Base-by-base conservation (phyloP, 2,329 filamentous ascomycete genomes). In the Arthrobotrys musiformis region DNA sequence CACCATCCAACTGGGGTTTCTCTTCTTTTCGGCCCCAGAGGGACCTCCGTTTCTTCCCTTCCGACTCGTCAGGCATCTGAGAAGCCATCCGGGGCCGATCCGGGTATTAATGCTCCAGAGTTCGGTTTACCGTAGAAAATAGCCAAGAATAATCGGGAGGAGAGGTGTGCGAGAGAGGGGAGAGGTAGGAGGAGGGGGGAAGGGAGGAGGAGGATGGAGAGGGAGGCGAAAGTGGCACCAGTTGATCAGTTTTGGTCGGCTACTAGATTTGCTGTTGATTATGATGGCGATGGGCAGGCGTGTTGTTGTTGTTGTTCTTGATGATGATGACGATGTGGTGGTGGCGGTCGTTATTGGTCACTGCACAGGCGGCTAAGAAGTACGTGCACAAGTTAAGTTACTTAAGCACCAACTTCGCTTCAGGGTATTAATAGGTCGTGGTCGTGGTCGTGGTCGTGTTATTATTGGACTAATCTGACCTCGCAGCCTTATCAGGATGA, bases 21-120 rank as follows among this genome's bases (percentile, higher is more conserved):
- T 60, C 62, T 67, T 77, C 28, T 60, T 67, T 73, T 42, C 77
- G 69, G 28, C 62, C 40, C 68, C 62, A 70, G 44, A 75, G 58
- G 30, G 70, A 67, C n/a, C 44, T 72, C 40, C 50, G 62, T 73
- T 78, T 75, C 74, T 70, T 74, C 64, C 74, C 74, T 70, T 60
- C 54, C 35, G 63, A 67, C 30, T 42, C 70, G 37, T 44, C 26
- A 28, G 35, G 33, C 44, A 28, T 58, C 44, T 28, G 74, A 62
- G 72, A 54, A 68, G 74, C 63, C 79, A 75, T 79, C 70, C 61
- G 50, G 26, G 63, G 67, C 56, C 15, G 28, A 54, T 60, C 44
- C 62, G 54, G 61, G 35, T 48, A 37, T 52, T 40, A 61, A 50
- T 48, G 26, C 37, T 30, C 58, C 70, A 19, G 48, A 26, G 24